Base-by-base conservation (phyloP, 225 moss, liverwort and hornwort species). In the Straminergon stramineum region DNA sequence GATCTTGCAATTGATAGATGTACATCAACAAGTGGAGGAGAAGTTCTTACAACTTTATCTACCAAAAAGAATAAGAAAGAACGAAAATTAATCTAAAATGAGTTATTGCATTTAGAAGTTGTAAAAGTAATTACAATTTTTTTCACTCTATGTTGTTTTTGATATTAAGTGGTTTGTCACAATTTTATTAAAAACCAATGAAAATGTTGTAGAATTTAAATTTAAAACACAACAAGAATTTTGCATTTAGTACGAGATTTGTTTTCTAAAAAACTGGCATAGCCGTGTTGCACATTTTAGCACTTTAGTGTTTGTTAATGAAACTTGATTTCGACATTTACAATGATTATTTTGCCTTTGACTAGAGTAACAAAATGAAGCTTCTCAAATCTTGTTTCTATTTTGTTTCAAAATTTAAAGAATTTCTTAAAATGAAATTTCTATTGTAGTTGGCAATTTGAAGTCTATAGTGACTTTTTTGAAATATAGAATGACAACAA, bases 401-500 rank as follows among this genome's bases (percentile, higher is more conserved):
- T 7, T 48, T 16, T 51, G 4, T 9, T 51, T 7, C 17, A 7
- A 48, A 18, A 11, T 48, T 48, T 51, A 2, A 31, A 48, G 4
- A 19, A 30, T 2, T 31, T 48, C 4, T 18, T 11, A 18, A 30
- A 41, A 51, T 75, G 7, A 4, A 75, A 31, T 19, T 19, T 31
- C 5, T 13, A 52, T 31, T 45, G 45, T 45, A 45, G 45, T 45
- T 75, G 4, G 4, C 1, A 75, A 2, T 12, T 32, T 75, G 75
- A 1, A 75, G 0, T 13, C 3, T 75, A 13, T 8, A 22, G 8
- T 21, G 5, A 76, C 3, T 8, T 13, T 77, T 22, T 22, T 1
- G 13, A 53, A 53, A 22, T 53, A 23, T 55, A 35, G 22, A 53
- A 14, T 35, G 35, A 23, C 3, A 78, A 78, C 3, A 0, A 35